Percentiles rank a stretch among this genome's conserved stretches.
Evolutionary conservation across 2,329 filamentous ascomycete genomes (phyloP).

Genomic region (Neurospora crassa): DNA sequence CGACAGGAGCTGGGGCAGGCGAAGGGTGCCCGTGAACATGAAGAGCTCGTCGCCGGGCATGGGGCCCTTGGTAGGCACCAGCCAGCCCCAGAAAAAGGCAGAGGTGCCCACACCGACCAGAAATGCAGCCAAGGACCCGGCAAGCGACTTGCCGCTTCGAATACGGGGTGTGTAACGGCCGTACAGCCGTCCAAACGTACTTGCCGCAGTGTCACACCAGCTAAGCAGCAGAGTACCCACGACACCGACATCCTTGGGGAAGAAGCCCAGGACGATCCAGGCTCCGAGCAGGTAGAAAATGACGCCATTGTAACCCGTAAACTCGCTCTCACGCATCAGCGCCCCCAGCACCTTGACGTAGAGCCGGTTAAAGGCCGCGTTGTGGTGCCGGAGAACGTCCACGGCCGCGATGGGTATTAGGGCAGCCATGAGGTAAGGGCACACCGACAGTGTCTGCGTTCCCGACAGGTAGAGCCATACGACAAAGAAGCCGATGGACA

Average conservation of each 20-base stretch:
- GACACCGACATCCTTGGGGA: constrained; percentile 87
- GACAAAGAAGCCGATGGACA: constrained; percentile 93
- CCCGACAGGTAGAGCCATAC: constrained; percentile 77
- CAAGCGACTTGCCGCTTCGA: constrained; percentile 80
- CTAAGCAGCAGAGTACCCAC: constrained; percentile 84
- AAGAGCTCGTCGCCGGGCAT: constrained; percentile 64
- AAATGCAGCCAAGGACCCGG: constrained; percentile 79
- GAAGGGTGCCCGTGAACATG: constrained; percentile 71
- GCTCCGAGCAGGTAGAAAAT: constrained; percentile 93
- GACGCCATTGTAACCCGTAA: constrained; percentile 88
- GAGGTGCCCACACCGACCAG: constrained; percentile 75
- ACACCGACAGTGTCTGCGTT: constrained; percentile 65
- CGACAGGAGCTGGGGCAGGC: constrained; percentile 53
- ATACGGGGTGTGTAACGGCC: constrained; percentile 82
- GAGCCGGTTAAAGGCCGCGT: constrained; percentile 69
- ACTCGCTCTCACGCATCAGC: constrained; percentile 95
- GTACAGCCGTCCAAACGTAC: constrained; percentile 84
- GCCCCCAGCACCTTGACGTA: constrained; percentile 82
- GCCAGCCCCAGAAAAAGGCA: constrained; percentile 76
- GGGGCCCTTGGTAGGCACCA: constrained; percentile 59
- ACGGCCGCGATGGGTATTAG: constrained; percentile 76
- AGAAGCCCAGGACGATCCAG: constrained; percentile 75
- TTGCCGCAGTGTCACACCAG: constrained; percentile 97
- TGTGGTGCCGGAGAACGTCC: constrained; percentile 77
- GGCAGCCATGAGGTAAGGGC: constrained; percentile 71